These are phyloP conservation scores for Tetraselmis chui DNA, from an alignment of 139 green algal species.

Conservation along the genomic window DNA sequence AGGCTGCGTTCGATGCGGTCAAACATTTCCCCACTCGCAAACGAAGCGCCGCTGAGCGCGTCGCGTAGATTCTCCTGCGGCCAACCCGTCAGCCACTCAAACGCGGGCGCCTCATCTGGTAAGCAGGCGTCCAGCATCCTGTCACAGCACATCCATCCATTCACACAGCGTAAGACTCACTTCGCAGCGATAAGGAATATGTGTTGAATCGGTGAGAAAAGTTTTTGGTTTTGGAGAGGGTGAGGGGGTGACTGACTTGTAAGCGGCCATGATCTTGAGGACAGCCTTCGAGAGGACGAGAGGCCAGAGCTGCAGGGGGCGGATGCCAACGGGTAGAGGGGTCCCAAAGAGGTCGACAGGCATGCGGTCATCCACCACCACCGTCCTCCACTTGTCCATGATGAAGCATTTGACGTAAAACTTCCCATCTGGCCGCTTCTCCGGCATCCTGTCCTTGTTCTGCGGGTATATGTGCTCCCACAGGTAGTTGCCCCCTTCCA, in stretches of 20 bases:
- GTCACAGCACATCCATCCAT: background rate
- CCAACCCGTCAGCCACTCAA: conserved; percentile 68
- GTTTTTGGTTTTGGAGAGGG: no score
- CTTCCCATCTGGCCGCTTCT: conserved; percentile 32
- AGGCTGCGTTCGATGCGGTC: conserved; percentile 49
- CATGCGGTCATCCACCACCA: conserved; percentile 70
- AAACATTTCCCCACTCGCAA: conserved; percentile 39
- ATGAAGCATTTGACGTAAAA: conserved; percentile 61
- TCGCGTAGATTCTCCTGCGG: conserved; percentile 54
- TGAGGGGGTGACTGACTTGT: conserved; percentile 10
- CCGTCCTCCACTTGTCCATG: conserved; percentile 52
- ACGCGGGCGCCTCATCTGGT: conserved; percentile 41
- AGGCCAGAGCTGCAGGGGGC: conserved; percentile 69
- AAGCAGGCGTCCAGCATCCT: conserved; percentile 1
- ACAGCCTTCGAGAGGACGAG: conserved; percentile 71
- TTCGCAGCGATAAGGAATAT: no score
- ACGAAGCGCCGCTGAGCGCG: conserved; percentile 23
- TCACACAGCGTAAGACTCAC: no score
- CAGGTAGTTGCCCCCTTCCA: conserved; percentile 44
- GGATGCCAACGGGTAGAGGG: conserved; percentile 47
- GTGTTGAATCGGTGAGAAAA: no score
- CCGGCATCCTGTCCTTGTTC: conserved; percentile 43
- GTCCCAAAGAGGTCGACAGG: conserved; percentile 65
- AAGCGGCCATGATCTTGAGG: conserved; percentile 54
- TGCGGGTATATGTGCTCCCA: conserved; percentile 71